Base-by-base conservation (phyloP, 345 rosid species). In the Viola odorata region DNA sequence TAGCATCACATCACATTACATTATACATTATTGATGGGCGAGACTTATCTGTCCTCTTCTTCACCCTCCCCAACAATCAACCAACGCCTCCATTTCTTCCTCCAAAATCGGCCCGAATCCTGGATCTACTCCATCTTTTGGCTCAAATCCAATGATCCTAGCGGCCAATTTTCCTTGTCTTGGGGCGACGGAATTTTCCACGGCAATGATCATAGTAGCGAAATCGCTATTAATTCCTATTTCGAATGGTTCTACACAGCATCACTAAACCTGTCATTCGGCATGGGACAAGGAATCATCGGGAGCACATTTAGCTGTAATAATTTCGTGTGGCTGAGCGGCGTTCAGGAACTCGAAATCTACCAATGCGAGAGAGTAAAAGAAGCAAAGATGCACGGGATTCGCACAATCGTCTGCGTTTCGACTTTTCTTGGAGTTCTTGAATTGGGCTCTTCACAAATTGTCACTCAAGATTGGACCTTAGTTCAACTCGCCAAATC, bases 81-180 rank as follows among this genome's bases (percentile, higher is more conserved):
- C 58, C 82, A 81, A n/a, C 74, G 79, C 36, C 85, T 85, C 41
- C 79, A 73, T 38, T 54, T 65, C 73, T 47, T 85, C 53, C 59
- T 80, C 58, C 80, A 77, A 60, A 73, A 50, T 65, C 71, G 70
- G 11, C 81, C 84, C 0, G 80, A 75, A 58, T 65, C 79, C 78
- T 85, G 91, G 91, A 69, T 73, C 10, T 85, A 85, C 58, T 69
- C 91, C 48, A 83, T 85, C 45, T 81, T 83, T 72, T 85, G 91
- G 88, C 84, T 64, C 66, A 65, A 82, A 4, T 61, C 74, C 13
- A 66, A 65, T 45, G 83, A 77, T 54, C 65, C 63, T 37, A 50
- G 62, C 3, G 82, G 80, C 41, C 57, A 61, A 42, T 47, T 64
- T 37, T 57, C 72, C 41, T 65, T 82, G 7, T 69, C 76, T 1